Evolutionary conservation across 2,329 filamentous ascomycete genomes (phyloP), one percentile per base, ranked within the genome.

Genomic region (Exophiala spinifera): DNA sequence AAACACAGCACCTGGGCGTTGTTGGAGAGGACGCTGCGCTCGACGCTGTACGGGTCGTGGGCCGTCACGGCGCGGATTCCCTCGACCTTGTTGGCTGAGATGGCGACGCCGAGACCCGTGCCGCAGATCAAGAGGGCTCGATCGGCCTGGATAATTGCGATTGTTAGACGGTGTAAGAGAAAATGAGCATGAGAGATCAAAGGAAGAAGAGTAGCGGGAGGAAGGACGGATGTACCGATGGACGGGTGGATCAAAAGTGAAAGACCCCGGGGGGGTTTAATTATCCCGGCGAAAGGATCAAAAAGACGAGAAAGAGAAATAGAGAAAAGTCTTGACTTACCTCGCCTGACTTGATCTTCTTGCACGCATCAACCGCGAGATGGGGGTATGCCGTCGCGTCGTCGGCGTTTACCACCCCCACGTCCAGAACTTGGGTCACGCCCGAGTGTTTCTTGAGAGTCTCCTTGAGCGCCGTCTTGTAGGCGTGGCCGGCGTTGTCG

Each of bases 1-100:
- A 95, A 86, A 69, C 90, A 95, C 58, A 95, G 74, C 28, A 95
- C 89, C 73, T 95, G 89, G 2, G 89, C 88, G 69, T 95, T 86
- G 70, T 95, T 95, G 74, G 86, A 90, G 65, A 92, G 73, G 10
- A 95, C 81, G 17, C 87, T 84, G 46, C 89, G 76, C 78, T 95
- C 89, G 4, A 95, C 88, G 52, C 81, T 86, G 76, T 91, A 95
- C 62, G 84, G 86, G 69, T 95, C 90, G 70, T 95, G 90, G 1
- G 90, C 90, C 4, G 89, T 95, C 15, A 95, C 90, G n/a, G 90
- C 90, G 20, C 89, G 79, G 57, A 95, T 83, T 4, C 89, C 89
- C 53, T 84, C 86, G 61, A 95, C 84, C 72, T 95, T 95, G 79
- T 95, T 95, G 62, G 90, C 90, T n/a, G 83, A 76, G 68, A 95